phyloP scores from a whole-genome alignment of 2,329 filamentous ascomycete species.

The Hypoxylon sp. region DNA sequence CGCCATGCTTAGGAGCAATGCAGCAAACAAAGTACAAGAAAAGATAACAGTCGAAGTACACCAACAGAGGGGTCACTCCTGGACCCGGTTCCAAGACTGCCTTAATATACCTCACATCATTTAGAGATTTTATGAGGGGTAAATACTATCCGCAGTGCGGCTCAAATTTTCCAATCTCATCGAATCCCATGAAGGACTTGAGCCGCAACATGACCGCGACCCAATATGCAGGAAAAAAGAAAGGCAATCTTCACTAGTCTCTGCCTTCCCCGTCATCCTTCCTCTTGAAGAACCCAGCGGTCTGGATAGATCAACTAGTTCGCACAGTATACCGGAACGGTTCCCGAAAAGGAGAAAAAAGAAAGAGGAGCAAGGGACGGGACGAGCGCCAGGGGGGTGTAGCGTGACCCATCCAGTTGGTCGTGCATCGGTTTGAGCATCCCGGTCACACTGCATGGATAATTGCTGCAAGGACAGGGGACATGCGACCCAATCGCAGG shows the following conservation, averaged over 20 bases:
- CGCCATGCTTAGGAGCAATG: constrained; percentile 33
- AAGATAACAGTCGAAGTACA: constrained; percentile 1
- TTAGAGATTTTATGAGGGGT: constrained; percentile 11
- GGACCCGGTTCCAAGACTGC: background rate
- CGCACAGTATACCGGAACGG: constrained; percentile 14
- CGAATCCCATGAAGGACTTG: constrained; percentile 9
- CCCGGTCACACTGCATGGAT: constrained; percentile 32
- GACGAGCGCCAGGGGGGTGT: constrained; percentile 8
- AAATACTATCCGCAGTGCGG: constrained; percentile 3
- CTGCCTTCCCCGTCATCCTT: constrained; percentile 9
- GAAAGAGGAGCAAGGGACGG: constrained; percentile 27
- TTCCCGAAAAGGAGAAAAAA: constrained; percentile 20
- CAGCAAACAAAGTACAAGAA: constrained; percentile 8
- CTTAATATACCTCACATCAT: constrained; percentile 26
- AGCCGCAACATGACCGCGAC: constrained; percentile 34
- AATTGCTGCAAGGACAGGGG: constrained; percentile 18
- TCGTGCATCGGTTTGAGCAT: constrained; percentile 10
- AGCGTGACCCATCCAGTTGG: constrained; percentile 26
- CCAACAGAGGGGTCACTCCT: background rate
- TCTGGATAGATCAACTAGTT: constrained; percentile 22
- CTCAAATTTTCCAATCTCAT: constrained; percentile 6
- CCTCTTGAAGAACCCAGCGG: constrained; percentile 27
- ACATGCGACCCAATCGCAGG: constrained; percentile 1
- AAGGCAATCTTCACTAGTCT: constrained; percentile 7
- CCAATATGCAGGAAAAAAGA: constrained; percentile 23